Evolutionary conservation across 2,329 filamentous ascomycete species (phyloP), one percentile per base, ranked within the genome.

Genomic region (Parastagonospora avenae): DNA sequence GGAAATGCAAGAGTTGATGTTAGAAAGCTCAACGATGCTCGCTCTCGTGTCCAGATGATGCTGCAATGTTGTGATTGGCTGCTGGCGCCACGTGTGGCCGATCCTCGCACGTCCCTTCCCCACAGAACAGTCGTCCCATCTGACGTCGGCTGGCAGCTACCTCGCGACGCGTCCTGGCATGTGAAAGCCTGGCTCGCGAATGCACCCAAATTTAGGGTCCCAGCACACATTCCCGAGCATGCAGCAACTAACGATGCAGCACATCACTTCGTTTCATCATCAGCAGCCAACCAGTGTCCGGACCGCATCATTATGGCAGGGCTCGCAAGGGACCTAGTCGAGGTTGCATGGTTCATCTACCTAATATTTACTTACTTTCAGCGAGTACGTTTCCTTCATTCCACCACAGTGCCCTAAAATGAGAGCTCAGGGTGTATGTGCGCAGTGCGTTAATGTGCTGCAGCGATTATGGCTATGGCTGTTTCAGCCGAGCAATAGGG

Each of bases 381-480:
- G 56, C 60, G 71, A 60, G 74, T 76, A 62, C 54, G 70, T 67
- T 24, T 24, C 48, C 41, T 45, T 39, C 42, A 11, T 35, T 38
- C 16, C 28, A 19, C 29, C 8, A 10, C 12, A 27, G 7, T 12
- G 15, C 4, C 4, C 15, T 7, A 16, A 39, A 6, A 16, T 27
- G 15, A 39, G 16, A 39, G 27, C 28, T 15, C 36, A 15, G 28
- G 28, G 12, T 12, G 29, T 28, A 19, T 39, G 19, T 29, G 42
- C 31, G 42, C 42, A n/a, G 24, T 14, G 46, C 50, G 48, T 61
- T 67, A 44, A 60, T 46, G 66, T 68, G 59, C 38, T 67, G 40
- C 72, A 93, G 90, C 88, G 85, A 78, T 75, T 91, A 43, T 76
- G 83, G 54, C 77, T 77, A 47, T 91, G 89, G 85, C 87, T 86